Conservation (phyloP, 2,329 filamentous ascomycete genomes). For the Didymella exigua region DNA sequence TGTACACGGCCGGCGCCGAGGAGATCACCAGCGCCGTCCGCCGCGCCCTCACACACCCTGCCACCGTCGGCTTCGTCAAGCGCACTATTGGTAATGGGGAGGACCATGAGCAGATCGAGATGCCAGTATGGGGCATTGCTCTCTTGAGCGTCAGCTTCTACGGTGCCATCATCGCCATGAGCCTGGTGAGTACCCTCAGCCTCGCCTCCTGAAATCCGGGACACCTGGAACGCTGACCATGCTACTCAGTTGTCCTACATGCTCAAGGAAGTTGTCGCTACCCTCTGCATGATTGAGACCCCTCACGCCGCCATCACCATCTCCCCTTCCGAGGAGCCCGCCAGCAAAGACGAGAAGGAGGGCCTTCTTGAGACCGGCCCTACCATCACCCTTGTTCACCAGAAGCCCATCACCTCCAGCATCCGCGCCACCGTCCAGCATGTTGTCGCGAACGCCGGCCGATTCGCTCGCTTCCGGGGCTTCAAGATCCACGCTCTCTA, state of each 20-base stretch:
- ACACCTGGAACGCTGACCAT: conserved; percentile 10
- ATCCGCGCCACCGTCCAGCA: conserved; percentile 65
- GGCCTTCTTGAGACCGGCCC: conserved; percentile 48
- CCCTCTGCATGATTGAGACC: conserved; percentile 69
- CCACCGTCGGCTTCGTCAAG: conserved; percentile 35
- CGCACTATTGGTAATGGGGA: conserved; percentile 27
- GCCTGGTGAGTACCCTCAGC: conserved; percentile 43
- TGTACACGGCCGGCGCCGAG: conserved; percentile 7
- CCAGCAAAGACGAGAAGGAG: conserved; percentile 50
- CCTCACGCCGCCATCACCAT: conserved; percentile 58
- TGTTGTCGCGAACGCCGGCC: conserved; percentile 68
- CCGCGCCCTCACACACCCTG: conserved; percentile 38
- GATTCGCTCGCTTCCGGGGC: conserved; percentile 72
- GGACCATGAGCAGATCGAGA: conserved; percentile 24
- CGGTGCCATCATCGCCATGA: conserved; percentile 50
- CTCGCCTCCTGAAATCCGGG: conserved; percentile 10
- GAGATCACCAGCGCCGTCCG: conserved; percentile 41
- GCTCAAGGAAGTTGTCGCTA: conserved; percentile 64
- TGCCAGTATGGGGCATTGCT: conserved; percentile 39
- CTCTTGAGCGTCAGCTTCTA: conserved; percentile 45
- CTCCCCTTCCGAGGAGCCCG: conserved; percentile 54
- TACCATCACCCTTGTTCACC: conserved; percentile 52
- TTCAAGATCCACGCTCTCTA: conserved; percentile 56
- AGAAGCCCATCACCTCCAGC: conserved; percentile 66
- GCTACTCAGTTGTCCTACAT: conserved; percentile 57